These are phyloP conservation scores for Rubus parviflorus DNA, from an alignment of 306 rosid genomes.

Conservation along the genomic window DNA sequence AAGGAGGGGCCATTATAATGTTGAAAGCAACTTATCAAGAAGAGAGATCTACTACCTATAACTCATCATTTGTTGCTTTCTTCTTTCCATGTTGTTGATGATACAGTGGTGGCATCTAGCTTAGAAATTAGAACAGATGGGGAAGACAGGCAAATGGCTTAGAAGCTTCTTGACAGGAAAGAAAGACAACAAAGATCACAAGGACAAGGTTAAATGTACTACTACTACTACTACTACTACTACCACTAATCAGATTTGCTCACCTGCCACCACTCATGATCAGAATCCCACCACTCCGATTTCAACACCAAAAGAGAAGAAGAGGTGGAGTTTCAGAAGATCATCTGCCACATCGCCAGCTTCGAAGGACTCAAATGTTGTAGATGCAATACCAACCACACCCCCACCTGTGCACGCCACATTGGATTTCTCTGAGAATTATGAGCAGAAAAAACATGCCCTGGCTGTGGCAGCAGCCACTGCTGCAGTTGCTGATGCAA, in stretches of 20 bases:
- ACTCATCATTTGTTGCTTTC: conserved; percentile 40
- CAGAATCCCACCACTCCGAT: conserved; percentile 48
- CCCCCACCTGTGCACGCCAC: conserved; percentile 31
- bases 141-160: conserved; percentile 84
- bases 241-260: conserved; percentile 26
- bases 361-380: conserved; percentile 40
- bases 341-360: conserved; percentile 61
- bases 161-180: conserved; percentile 68
- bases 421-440: conserved; percentile 37
- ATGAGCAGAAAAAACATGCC: conserved; percentile 65
- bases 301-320: conserved; percentile 71
- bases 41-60: conserved; percentile 34
- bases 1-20: conserved; percentile 24
- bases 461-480: conserved; percentile 68
- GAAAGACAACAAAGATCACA: conserved; percentile 47
- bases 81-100: conserved; percentile 32
- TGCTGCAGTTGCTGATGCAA: conserved; percentile 58
- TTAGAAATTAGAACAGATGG: conserved; percentile 56
- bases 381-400: conserved; percentile 33
- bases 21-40: conserved; percentile 36
- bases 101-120: conserved; percentile 25
- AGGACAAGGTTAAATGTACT: conserved; percentile 41
- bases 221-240: not conserved
- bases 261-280: conserved; percentile 37
- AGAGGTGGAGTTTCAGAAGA: conserved; percentile 89